Evolutionary conservation across 2,329 filamentous ascomycete species (phyloP), one percentile per base, ranked within the genome.

Genomic region (Penicillium verrucosum): DNA sequence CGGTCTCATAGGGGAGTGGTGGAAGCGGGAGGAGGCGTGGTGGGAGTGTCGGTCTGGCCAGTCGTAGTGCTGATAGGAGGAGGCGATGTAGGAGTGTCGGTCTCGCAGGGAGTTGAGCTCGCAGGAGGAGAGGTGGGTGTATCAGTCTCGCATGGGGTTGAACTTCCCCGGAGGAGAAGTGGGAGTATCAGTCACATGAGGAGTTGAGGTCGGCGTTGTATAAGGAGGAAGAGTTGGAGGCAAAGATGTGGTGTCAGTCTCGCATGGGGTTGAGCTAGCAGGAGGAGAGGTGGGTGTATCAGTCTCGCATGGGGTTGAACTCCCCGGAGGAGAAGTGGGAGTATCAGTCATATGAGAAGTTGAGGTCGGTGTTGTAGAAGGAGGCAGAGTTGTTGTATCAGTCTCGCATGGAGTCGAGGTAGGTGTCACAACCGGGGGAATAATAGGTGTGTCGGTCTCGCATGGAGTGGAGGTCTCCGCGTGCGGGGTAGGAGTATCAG

Each of bases 21-120:
- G 6, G 37, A 30, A 16, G 60, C 40, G 0, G 54, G 51, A 43
- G 60, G 60, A 14, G 59, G 23, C 25, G 44, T 40, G 32, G 37
- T 42, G 2, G 51, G 38, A 18, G 54, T 54, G 1, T 44, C 41
- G 8, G 37, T 58, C 41, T 58, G 27, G 5, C 52, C 40, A 1
- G 57, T 49, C 27, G 57, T 56, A 7, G 54, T 25, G 1, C 23
- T 29, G n/a, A 43, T 37, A 5, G 55, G 45, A 25, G 58, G 55
- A 37, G 57, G 45, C 18, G 14, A 11, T 0, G 44, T 47, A 8
- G 49, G 11, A 25, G 38, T 50, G 10, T 49, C 44, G 2, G 58
- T 60, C 52, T 60, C 56, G 2, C 59, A 54, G 1, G 27, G 27
- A 29, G 27, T 29, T 3, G 27, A 29, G 27, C 27, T 29, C 27